Base-by-base conservation (phyloP, 192 early-diverging fungal species). In the Backusella tarrabulga region DNA sequence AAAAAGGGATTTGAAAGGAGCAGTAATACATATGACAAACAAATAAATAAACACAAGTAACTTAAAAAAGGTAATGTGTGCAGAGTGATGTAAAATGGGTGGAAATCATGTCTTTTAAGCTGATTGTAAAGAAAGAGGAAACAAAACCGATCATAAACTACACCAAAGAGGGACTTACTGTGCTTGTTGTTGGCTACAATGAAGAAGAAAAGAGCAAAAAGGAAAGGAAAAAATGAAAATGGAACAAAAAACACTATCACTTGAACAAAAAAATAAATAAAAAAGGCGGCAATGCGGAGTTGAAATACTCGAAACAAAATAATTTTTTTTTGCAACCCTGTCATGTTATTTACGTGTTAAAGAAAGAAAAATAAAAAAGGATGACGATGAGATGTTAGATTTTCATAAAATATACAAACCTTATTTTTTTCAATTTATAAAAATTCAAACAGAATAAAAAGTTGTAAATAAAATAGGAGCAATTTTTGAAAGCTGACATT, bases 401-500 rank as follows among this genome's bases (percentile, higher is more conserved):
- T n/a, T 50, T 17, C 4, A 50, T n/a, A 19, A 50, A 44, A 17
- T 44, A 44, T 44, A 44, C 5, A 50, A 50, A 50, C 46, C 19
- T 50, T 50, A 50, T 50, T 50, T 50, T 50, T n/a, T 1, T n/a
- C 15, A 50, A n/a, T 50, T 50, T 50, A 6, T 50, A 50, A n/a
- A 50, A 19, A 50, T 50, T 50, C 46, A 19, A 50, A n/a, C 46
- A 41, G 69, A 41, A 40, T 11, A 26, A 3, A 36, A 42, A 50
- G 2, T 32, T 32, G 32, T 32, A 50, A 19, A n/a, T 50, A 15
- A 40, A 50, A 72, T 41, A 72, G 42, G 71, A 72, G 26, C n/a
- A 46, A 72, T 68, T 68, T 68, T 68, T 68, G 67, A 68, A 68
- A 68, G 67, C 67, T 68, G 67, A 68, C 67, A 68, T 68, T 68